Evolutionary conservation across 2,329 filamentous ascomycete genomes (phyloP).

Genomic region (Monilinia vaccinii-corymbosi): DNA sequence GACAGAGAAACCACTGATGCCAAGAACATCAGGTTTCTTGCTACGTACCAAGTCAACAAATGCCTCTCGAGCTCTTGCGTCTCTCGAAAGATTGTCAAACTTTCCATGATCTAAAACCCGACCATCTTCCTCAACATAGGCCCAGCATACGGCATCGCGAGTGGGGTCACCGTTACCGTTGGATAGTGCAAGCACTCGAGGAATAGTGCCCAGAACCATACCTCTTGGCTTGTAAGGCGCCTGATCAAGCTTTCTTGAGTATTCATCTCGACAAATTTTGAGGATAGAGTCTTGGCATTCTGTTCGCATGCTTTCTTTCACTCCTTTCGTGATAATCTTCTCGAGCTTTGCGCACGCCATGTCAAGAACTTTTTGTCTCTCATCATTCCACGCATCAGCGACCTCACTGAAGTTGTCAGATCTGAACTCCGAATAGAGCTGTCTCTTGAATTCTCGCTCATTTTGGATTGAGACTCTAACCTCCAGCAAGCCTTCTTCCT

Average conservation of each 20-base stretch:
- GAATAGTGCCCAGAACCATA: conserved; percentile 78
- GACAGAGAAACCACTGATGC: conserved; percentile 78
- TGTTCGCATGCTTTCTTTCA: conserved; percentile 88
- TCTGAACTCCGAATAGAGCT: conserved; percentile 74
- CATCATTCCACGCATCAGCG: conserved; percentile 88
- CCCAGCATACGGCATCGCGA: conserved; percentile 80
- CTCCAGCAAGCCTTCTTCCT: conserved; percentile 85
- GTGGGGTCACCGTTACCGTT: conserved; percentile 68
- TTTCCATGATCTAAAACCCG: conserved; percentile 83
- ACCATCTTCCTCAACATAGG: conserved; percentile 88
- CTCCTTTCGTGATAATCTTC: conserved; percentile 75
- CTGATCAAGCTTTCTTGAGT: conserved; percentile 83
- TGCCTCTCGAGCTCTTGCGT: conserved; percentile 54
- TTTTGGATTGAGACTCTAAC: conserved; percentile 72
- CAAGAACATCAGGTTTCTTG: conserved; percentile 81
- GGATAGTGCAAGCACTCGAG: conserved; percentile 78
- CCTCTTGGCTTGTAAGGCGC: conserved; percentile 93
- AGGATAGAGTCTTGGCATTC: conserved; percentile 90
- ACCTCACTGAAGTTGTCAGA: conserved; percentile 94
- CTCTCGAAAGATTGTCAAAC: conserved; percentile 67
- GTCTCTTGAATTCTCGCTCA: conserved; percentile 64
- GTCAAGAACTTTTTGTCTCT: conserved; percentile 78
- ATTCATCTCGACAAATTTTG: conserved; percentile 81
- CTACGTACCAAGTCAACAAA: conserved; percentile 74
- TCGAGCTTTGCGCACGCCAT: conserved; percentile 74